Evolutionary conservation across 306 rosid species (phyloP).

Genomic region (Cyclanthera cordifolia): DNA sequence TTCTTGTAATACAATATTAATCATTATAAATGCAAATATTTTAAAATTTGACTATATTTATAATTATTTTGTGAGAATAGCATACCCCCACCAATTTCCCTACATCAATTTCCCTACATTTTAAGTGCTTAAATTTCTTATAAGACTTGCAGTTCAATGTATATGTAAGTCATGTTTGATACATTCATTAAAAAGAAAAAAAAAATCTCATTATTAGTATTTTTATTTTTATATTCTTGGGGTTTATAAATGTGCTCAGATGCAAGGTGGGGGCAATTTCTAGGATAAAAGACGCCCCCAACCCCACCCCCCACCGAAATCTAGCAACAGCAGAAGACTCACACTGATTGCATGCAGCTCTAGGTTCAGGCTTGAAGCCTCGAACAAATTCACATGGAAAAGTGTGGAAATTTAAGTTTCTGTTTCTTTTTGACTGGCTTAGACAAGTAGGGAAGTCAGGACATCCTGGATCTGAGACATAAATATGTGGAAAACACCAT

Average conservation of each 20-base stretch:
- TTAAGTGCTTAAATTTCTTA: conserved; percentile 1
- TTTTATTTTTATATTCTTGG: no score
- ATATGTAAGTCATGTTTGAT: neutral
- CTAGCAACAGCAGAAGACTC: neutral
- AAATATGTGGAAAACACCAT: neutral
- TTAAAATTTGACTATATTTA: no score
- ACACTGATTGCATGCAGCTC: neutral
- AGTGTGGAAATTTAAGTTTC: neutral
- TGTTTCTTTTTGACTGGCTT: neutral
- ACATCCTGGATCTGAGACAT: neutral
- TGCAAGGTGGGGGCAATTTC: no score
- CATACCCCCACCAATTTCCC: no score
- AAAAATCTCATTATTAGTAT: neutral
- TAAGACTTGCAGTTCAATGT: neutral
- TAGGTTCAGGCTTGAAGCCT: neutral
- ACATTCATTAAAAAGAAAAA: neutral
- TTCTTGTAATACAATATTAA: no score
- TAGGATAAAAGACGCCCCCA: no score
- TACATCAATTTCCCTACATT: no score
- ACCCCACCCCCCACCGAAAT: neutral
- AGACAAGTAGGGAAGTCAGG: conserved; percentile 2
- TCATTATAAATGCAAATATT: no score
- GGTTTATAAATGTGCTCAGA: no score
- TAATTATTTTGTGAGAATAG: no score
- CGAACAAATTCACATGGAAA: neutral